Base-by-base conservation (phyloP, 108 stramenopile genomes). In the Bacterosira constricta region DNA sequence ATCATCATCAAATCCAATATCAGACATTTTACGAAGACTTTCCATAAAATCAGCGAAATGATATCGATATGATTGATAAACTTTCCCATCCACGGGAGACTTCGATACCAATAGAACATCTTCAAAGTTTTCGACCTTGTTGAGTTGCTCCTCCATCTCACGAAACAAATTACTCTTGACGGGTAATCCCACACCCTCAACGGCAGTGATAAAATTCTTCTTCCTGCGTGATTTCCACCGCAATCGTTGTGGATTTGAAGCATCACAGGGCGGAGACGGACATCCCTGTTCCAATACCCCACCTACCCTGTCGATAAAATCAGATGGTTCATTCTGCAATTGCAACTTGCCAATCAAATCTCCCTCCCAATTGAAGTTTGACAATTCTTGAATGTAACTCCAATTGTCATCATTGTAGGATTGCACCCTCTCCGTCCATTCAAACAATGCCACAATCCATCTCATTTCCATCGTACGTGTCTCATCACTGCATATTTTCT, bases 341-440 rank as follows among this genome's bases (percentile, higher is more conserved):
- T 36, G 47, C 29, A 58, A 44, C 3, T 49, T 45, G 7, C 37
- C 45, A 1, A 65, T 17, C 21, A 63, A 65, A 29, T 65, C 71
- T 31, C 61, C 62, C 1, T 63, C 50, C 34, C 23, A 18, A 5
- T 12, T 47, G 21, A 23, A n/a, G 46, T 47, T 3, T n/a, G 49
- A 47, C 3, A 73, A 30, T 52, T 63, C 27, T 29, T 63, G 49
- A 3, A 73, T 52, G 45, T 73, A 73, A 56, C 51, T 73, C 49
- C 60, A 73, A 9, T 18, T 35, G 20, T 56, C 34, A 26, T 25
- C 46, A 27, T 72, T 60, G 49, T 64, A 73, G 17, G 71, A 56
- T 63, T 73, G 71, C 31, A 73, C 32, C 41, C 63, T 54, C 15
- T 78, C 71, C n/a, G 50, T 51, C 77, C 77, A 78, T 41, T 71